Percentiles rank a stretch among this genome's conserved stretches.
Evolutionary conservation across 352 stramenopile genomes (phyloP).

Genomic region (Globisporangium irregulare): DNA sequence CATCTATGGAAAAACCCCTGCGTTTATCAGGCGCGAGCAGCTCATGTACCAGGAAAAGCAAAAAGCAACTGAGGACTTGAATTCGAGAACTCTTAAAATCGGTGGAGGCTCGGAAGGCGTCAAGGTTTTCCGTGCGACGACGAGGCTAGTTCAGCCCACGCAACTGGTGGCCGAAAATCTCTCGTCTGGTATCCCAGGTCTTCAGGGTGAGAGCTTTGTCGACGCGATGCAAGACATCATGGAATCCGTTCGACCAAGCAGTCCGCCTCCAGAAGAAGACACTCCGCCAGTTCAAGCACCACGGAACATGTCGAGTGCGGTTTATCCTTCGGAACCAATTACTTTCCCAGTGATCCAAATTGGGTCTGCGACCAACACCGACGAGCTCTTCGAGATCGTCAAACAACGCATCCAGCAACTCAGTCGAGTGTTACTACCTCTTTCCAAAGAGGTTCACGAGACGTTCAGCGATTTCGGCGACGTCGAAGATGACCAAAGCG

Average conservation of each 20-base stretch:
- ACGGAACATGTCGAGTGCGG: background rate
- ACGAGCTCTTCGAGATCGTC: slow-evolving; percentile 51
- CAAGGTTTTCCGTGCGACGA: slow-evolving; percentile 7
- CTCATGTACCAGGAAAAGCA: slow-evolving; percentile 35
- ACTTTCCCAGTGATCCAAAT: slow-evolving; percentile 36
- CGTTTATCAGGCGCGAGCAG: slow-evolving; percentile 41
- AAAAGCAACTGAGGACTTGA: background rate
- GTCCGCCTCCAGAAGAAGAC: slow-evolving; percentile 15
- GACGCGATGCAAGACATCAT: slow-evolving; percentile 27
- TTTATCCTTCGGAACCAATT: background rate
- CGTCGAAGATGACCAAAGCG: slow-evolving; percentile 23
- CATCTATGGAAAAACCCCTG: slow-evolving; percentile 23
- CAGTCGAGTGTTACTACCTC: slow-evolving; percentile 22
- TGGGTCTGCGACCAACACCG: slow-evolving; percentile 40
- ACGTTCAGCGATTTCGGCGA: slow-evolving; percentile 48
- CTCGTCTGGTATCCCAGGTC: background rate
- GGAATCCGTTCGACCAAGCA: slow-evolving; percentile 11
- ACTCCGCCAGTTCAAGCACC: background rate
- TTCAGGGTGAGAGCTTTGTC: slow-evolving; percentile 18
- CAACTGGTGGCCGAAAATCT: background rate
- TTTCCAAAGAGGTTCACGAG: slow-evolving; percentile 25
- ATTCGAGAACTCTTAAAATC: background rate
- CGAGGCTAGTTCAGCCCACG: slow-evolving; percentile 2
- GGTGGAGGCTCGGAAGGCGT: background rate
- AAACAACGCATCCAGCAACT: slow-evolving; percentile 40